These are phyloP conservation scores for Acanthamoeba triangularis DNA, from an alignment of 208 protist genomes.

Conservation along the genomic window DNA sequence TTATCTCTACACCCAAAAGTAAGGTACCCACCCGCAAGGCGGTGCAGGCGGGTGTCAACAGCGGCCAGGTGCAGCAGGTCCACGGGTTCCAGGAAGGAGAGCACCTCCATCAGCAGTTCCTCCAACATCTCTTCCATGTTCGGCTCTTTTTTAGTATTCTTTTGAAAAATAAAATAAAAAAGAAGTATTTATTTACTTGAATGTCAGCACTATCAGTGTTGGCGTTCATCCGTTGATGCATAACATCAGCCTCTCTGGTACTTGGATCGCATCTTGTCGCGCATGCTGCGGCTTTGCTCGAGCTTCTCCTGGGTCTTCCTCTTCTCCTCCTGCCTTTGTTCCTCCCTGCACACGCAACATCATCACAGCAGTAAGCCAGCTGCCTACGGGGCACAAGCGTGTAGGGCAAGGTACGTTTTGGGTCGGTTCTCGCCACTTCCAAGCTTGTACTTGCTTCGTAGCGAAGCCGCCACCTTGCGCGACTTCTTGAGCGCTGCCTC, in stretches of 20 bases:
- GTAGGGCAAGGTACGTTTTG: too few relatives aligned
- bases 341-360: not conserved
- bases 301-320: slow-evolving; percentile 4
- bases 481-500: slow-evolving; percentile 8
- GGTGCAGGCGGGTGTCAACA: not conserved
- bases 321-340: not conserved
- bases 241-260: slow-evolving; percentile 12
- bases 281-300: not conserved
- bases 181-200: too few relatives aligned
- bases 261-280: slow-evolving; percentile 44
- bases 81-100: not conserved
- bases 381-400: not conserved
- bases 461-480: not conserved
- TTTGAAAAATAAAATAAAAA: not conserved
- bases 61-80: not conserved
- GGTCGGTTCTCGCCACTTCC: not conserved
- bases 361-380: not conserved
- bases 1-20: too few relatives aligned
- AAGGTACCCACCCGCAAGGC: not conserved
- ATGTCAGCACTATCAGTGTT: too few relatives aligned
- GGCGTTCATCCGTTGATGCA: too few relatives aligned
- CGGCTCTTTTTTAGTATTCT: not conserved
- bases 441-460: slow-evolving; percentile 2
- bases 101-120: not conserved
- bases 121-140: not conserved